Evolutionary conservation across 768 basidiomycete genomes (phyloP).

Genomic region (Leccinum boreale): DNA sequence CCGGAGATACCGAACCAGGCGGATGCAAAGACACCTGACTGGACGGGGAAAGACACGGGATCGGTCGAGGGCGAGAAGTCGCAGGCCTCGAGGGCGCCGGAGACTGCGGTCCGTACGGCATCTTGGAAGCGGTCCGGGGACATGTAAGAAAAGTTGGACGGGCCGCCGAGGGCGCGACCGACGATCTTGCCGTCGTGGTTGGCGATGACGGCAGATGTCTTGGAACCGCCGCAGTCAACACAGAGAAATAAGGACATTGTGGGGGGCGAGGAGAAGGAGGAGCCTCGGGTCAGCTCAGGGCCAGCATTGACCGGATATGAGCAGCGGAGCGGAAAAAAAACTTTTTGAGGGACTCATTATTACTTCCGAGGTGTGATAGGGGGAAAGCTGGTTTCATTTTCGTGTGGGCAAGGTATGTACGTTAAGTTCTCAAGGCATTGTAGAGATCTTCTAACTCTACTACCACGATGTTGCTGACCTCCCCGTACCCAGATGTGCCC

Average conservation of each 20-base stretch:
- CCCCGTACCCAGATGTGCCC: constrained; percentile 18
- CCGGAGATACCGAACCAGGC: constrained; percentile 87
- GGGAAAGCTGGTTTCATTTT: no score
- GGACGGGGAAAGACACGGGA: constrained; percentile 37
- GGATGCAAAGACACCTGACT: constrained; percentile 48
- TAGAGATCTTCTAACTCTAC: no score
- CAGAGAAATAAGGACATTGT: constrained; percentile 68
- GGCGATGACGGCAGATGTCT: constrained; percentile 75
- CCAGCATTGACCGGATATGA: not conserved
- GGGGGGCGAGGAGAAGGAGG: not conserved
- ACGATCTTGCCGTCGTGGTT: constrained; percentile 55
- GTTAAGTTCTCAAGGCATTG: no score
- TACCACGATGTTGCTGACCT: constrained; percentile 10
- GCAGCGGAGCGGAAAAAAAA: not conserved
- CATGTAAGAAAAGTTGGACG: constrained; percentile 85
- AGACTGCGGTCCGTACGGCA: constrained; percentile 50
- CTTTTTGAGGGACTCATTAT: no score
- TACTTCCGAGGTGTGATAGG: no score
- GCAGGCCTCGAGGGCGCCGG: constrained; percentile 50
- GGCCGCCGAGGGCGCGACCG: constrained; percentile 67
- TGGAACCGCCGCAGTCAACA: constrained; percentile 87
- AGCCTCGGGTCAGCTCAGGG: not conserved
- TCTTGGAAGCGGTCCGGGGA: constrained; percentile 55
- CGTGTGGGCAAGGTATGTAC: no score
- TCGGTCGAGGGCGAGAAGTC: constrained; percentile 35